Evolutionary conservation across 1,284 basidiomycete species (phyloP).

Genomic region (Uromyces viciae-fabae): DNA sequence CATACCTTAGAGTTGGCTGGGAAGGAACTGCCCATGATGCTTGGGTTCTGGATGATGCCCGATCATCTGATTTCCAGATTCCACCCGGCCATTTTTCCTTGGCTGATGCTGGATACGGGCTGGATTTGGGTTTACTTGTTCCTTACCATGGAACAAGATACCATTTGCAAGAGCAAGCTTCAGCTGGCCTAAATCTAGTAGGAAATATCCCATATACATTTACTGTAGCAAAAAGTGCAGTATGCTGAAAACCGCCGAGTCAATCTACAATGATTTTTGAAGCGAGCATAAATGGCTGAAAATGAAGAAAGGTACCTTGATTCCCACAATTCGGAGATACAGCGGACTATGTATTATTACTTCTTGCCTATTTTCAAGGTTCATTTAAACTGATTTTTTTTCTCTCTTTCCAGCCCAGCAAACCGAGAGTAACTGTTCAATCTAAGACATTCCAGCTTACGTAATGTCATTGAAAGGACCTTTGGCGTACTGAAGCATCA

Average conservation of each 20-base stretch:
- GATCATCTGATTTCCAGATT: not conserved
- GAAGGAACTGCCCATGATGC: not conserved
- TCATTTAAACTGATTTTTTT: not conserved
- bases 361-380: not conserved
- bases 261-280: constrained; percentile 64
- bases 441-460: not conserved
- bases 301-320: constrained; percentile 57
- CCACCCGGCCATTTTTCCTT: not conserved
- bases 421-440: not conserved
- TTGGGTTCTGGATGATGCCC: not conserved
- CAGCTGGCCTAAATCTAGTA: not conserved
- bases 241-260: constrained; percentile 70
- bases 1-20: not conserved
- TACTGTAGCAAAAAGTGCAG: too few relatives aligned
- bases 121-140: not conserved
- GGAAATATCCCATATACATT: not conserved
- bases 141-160: not conserved
- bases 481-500: constrained; percentile 4
- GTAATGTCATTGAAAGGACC: not conserved
- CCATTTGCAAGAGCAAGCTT: not conserved
- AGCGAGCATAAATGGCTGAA: constrained; percentile 68
- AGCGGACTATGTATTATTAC: constrained; percentile 65
- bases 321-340: constrained; percentile 66
- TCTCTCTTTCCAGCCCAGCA: not conserved
- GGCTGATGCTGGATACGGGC: not conserved